Base-by-base conservation (phyloP, 306 rosid genomes). In the Dryas octopetala region DNA sequence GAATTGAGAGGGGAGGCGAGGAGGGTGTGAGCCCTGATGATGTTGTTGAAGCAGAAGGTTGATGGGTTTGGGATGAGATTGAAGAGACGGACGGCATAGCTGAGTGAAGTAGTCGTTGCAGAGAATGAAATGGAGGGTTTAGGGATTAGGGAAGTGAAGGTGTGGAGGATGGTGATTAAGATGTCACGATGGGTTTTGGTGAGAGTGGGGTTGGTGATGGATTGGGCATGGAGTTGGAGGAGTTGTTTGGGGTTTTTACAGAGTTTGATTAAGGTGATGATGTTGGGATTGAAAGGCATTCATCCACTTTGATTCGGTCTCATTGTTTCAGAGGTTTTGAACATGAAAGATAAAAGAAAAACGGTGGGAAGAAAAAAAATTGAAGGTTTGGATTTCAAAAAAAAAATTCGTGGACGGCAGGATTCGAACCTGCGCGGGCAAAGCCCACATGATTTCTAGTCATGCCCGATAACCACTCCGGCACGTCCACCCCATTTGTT, bases 401-500 rank as follows among this genome's bases (percentile, higher is more conserved):
- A 0, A 4, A 16, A 58, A 73, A 32, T 0, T 0, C 85, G 89
- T 87, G 87, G 45, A 83, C 86, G 89, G 88, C 88, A 85, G 86
- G 89, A 85, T 89, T 89, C 91, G 86, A 89, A 89, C 90, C 89
- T 89, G 86, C 90, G 86, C 90, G 85, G 74, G 89, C 86, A 78
- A 16, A 89, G 89, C 88, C 88, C 92, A 88, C 85, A 85, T 88
- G 92, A 88, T 88, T 88, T 88, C 91, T 85, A 88, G 84, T 86
- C 91, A 89, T 86, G 93, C 93, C 91, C 89, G 88, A 86, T 89
- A 85, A 86, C 89, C 91, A 89, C 93, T 57, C 78, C 74, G 78
- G 83, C 83, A 74, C 62, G 63, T 50, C 71, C 71, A 74, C 59
- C 5, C 3, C 6, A 9, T 45, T 3, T 66, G 9, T 0, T 4